Evolutionary conservation across 306 rosid genomes (phyloP).

Genomic region (Hippophae tibetana): DNA sequence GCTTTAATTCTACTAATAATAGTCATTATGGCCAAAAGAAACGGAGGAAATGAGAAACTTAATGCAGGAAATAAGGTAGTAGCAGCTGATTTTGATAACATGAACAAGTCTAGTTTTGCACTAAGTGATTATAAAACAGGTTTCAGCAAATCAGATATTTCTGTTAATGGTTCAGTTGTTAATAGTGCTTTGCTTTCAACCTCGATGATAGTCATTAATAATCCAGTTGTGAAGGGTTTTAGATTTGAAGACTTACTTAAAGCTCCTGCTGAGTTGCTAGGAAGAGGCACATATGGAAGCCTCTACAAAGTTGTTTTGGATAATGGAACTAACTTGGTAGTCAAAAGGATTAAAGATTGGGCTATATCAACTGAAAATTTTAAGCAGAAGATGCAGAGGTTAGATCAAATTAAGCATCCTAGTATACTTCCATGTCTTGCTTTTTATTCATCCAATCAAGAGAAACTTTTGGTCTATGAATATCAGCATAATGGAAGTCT

Average conservation of each 20-base stretch:
- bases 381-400: slow-evolving; percentile 49
- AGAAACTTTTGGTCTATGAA: slow-evolving; percentile 81
- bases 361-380: slow-evolving; percentile 41
- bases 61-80: slow-evolving; percentile 24
- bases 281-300: slow-evolving; percentile 66
- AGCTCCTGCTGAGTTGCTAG: slow-evolving; percentile 84
- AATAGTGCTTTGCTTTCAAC: slow-evolving; percentile 45
- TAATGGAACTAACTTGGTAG: slow-evolving; percentile 46
- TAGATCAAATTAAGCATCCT: slow-evolving; percentile 48
- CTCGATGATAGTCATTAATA: slow-evolving; percentile 55
- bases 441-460: slow-evolving; percentile 58
- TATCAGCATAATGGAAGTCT: slow-evolving; percentile 66
- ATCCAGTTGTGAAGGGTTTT: slow-evolving; percentile 36
- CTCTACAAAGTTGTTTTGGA: slow-evolving; percentile 63
- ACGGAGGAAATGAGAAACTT: slow-evolving; percentile 30
- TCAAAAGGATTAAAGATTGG: slow-evolving; percentile 64
- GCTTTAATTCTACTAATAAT: slow-evolving; percentile 20
- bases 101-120: slow-evolving; percentile 16
- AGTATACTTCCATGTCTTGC: slow-evolving; percentile 56
- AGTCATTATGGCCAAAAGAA: slow-evolving; percentile 32
- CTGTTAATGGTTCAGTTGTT: slow-evolving; percentile 29
- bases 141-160: slow-evolving; percentile 37
- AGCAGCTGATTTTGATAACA: slow-evolving; percentile 20
- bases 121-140: slow-evolving; percentile 39
- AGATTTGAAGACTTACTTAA: slow-evolving; percentile 61